Base-by-base conservation (phyloP, 1,139 yeast species). In the Kodamaea plutei region DNA sequence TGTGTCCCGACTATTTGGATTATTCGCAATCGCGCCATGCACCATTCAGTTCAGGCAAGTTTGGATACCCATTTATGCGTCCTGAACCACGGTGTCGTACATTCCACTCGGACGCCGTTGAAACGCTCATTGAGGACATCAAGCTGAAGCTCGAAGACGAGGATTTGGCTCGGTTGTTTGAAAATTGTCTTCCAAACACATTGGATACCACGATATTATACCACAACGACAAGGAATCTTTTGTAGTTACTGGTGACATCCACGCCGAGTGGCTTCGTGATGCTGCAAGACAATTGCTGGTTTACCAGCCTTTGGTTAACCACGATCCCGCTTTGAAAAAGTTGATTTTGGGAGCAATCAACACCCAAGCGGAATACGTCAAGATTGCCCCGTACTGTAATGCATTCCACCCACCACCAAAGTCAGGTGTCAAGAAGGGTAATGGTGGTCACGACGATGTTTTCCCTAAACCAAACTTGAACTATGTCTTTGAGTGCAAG, bases 221-320 rank as follows among this genome's bases (percentile, higher is more conserved):
- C 87, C 87, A 82, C 51, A 21, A 23, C 15, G 26, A 28, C 11
- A 15, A 23, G 19, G 27, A 36, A 8, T 44, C 69, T 0, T 87
- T 87, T 56, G 73, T 87, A 2, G 94, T 87, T 20, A 87, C 96
- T 0, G 96, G 96, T 3, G 95, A 85, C 47, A 81, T 81, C 26
- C 88, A 85, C 53, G 96, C 96, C 2, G 95, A 85, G 54, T 87
- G 96, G 81, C 61, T 87, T 23, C 60, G 96, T 28, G 96, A 87
- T 55, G 79, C 95, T 1, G 87, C 95, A 1, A 64, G 94, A 43
- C 96, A 87, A 50, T 61, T 87, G 34, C 71, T 87, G 2, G 87
- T 84, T 2, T 88, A 85, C 50, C 80, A 81, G 42, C 76, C 76
- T 4, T 64, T 85, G 22, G 55, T 74, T 15, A 58, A 61, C 27